Evolutionary conservation across 768 basidiomycete species (phyloP).

Genomic region (Lactarius indigo): DNA sequence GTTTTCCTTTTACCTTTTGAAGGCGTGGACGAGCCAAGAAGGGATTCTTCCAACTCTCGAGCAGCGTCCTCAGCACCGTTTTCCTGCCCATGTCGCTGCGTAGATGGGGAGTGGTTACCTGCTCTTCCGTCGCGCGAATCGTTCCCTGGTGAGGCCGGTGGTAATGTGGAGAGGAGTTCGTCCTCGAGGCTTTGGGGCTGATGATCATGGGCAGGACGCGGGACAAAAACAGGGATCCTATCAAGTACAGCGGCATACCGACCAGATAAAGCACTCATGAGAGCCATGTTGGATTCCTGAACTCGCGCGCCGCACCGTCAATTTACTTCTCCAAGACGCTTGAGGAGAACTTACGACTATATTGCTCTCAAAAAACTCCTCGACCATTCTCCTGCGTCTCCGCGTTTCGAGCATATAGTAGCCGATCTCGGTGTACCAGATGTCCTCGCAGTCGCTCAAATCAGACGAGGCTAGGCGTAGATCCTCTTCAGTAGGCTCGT

Average conservation of each 20-base stretch:
- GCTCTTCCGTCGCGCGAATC: slow-evolving; percentile 24
- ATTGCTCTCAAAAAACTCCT: slow-evolving; percentile 68
- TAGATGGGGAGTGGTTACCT: slow-evolving; percentile 22
- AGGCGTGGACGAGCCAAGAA: slow-evolving; percentile 37
- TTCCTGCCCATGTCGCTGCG: slow-evolving; percentile 25
- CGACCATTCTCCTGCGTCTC: slow-evolving; percentile 68
- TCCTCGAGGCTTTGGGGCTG: slow-evolving; percentile 34
- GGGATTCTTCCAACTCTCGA: slow-evolving; percentile 52
- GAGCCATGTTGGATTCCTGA: slow-evolving; percentile 67
- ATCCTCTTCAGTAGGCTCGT: slow-evolving; percentile 40
- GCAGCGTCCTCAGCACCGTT: slow-evolving; percentile 52
- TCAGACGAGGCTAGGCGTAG: slow-evolving; percentile 61
- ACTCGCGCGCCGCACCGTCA: slow-evolving; percentile 15
- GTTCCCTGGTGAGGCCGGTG: slow-evolving; percentile 35
- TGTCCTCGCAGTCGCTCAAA: slow-evolving; percentile 74
- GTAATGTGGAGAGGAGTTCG: slow-evolving; percentile 36
- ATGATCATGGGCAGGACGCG: slow-evolving; percentile 30
- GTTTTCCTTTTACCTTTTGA: slow-evolving; percentile 45
- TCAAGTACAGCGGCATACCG: slow-evolving; percentile 51
- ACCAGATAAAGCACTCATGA: slow-evolving; percentile 57
- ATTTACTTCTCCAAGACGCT: not conserved
- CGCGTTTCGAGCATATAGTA: slow-evolving; percentile 71
- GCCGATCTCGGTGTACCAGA: slow-evolving; percentile 69
- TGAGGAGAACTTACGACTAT: slow-evolving; percentile 46
- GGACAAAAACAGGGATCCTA: slow-evolving; percentile 42